Conservation (phyloP, 805 yeast genomes). For the Candida easanensis region DNA sequence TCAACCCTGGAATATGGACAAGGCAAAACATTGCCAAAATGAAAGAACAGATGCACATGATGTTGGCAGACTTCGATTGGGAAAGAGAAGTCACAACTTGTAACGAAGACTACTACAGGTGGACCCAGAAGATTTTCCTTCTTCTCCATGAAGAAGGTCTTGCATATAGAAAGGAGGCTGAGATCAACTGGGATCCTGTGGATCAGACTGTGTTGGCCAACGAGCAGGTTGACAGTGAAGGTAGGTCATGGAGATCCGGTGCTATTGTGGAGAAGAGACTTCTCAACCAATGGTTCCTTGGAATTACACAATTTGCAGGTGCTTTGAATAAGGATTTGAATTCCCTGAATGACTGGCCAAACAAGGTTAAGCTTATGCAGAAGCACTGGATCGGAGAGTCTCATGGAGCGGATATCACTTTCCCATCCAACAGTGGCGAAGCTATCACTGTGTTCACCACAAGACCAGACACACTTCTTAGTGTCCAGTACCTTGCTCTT, state of each 20-base stretch:
- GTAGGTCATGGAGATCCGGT: constrained; percentile 96
- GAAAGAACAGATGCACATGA: constrained; percentile 75
- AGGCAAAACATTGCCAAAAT: constrained; percentile 72
- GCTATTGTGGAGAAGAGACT: constrained; percentile 83
- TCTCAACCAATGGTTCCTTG: constrained; percentile 91
- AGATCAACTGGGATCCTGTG: constrained; percentile 97
- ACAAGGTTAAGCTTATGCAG: constrained; percentile 87
- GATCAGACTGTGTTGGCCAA: constrained; percentile 94
- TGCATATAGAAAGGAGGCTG: constrained; percentile 84
- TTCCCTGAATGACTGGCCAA: constrained; percentile 75
- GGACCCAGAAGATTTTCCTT: constrained; percentile 87
- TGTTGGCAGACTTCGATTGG: constrained; percentile 93
- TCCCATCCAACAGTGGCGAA: constrained; percentile 33
- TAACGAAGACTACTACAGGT: constrained; percentile 80
- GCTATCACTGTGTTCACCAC: constrained; percentile 71
- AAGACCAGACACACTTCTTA: constrained; percentile 81
- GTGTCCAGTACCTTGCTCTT: constrained; percentile 80
- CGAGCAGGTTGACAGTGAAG: constrained; percentile 91
- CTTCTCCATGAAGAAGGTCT: constrained; percentile 70
- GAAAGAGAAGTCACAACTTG: constrained; percentile 86
- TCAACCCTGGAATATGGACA: constrained; percentile 86
- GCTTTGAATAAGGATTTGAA: constrained; percentile 64
- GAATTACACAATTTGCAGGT: constrained; percentile 79
- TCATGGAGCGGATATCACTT: constrained; percentile 67
- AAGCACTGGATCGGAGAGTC: constrained; percentile 92